Evolutionary conservation across 768 basidiomycete species (phyloP).

Genomic region (Suillus luteus): DNA sequence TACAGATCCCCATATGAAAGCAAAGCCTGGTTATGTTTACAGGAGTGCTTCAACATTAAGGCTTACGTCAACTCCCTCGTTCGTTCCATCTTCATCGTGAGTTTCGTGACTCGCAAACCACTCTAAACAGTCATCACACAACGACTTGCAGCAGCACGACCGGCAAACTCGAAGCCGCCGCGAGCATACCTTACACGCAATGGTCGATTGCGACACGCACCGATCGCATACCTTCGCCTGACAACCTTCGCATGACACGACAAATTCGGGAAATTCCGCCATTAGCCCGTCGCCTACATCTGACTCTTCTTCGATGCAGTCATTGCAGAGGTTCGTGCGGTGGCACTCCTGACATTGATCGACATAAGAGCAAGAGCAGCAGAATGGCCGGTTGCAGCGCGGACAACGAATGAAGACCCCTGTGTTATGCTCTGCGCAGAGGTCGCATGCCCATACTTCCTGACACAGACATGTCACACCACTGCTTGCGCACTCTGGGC

Average conservation of each 20-base stretch:
- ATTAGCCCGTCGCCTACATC: not conserved
- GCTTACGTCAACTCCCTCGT: not conserved
- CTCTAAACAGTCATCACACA: not conserved
- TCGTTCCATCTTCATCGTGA: not conserved
- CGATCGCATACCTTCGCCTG: conserved; percentile 4
- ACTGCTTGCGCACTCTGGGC: not conserved
- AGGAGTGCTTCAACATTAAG: not conserved
- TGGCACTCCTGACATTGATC: not conserved
- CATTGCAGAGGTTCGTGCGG: not conserved
- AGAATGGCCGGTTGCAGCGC: conserved; percentile 1
- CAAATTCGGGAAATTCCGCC: not conserved
- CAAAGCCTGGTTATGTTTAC: not conserved
- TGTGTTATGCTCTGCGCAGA: not conserved
- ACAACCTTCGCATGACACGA: not conserved
- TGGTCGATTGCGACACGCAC: not conserved
- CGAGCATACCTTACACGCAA: not conserved
- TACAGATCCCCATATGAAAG: not conserved
- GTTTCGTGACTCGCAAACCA: not conserved
- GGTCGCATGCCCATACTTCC: conserved; percentile 1
- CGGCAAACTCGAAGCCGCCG: not conserved
- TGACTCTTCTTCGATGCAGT: conserved; percentile 1
- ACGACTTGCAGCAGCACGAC: not conserved
- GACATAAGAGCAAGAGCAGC: not conserved
- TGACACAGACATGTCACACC: not conserved
- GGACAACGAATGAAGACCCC: not conserved